Base-by-base conservation (phyloP, 2,329 filamentous ascomycete genomes). In the Cercospora zeae-maydis region DNA sequence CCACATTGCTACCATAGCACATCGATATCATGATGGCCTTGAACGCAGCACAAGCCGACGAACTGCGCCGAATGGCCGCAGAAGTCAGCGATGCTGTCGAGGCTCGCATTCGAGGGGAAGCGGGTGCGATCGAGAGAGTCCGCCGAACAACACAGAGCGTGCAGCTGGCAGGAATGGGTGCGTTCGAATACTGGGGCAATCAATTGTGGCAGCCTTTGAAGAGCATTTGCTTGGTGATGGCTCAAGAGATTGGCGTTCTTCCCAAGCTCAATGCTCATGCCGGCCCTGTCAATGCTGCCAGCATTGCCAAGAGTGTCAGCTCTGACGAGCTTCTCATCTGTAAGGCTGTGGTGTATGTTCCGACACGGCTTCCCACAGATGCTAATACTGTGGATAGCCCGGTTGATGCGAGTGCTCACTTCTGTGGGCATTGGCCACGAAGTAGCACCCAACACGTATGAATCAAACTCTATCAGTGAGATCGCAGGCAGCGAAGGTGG, bases 351-450 rank as follows among this genome's bases (percentile, higher is more conserved):
- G 9, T 34, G 49, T 36, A 14, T n/a, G 6, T 24, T 24, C 21
- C 24, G 8, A 24, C 24, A 14, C 42, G 24, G 13, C 19, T n/a
- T 14, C 14, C 13, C 10, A 30, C 13, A 49, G 24, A 30, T 16
- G 60, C 60, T 62, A 34, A 62, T 4, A 2, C 5, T 42, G 8
- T 1, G 11, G 14, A 11, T 37, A 62, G 60, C 60, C 24, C 60
- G 60, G 51, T 27, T 62, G n/a, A 62, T 62, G 60, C 60, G 60
- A 53, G 60, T 62, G 24, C 36, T 62, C 37, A 62, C 60, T 39
- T 51, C 54, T 14, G 54, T 51, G 3, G 60, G 60, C 30, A 42
- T 62, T 16, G 60, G 54, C 24, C 42, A 42, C 9, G 60, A 62
- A 33, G 45, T 39, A 30, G 54, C 42, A 24, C 34, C 45, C n/a